Base-by-base conservation (phyloP, 768 basidiomycete genomes). In the Pholiota molesta region DNA sequence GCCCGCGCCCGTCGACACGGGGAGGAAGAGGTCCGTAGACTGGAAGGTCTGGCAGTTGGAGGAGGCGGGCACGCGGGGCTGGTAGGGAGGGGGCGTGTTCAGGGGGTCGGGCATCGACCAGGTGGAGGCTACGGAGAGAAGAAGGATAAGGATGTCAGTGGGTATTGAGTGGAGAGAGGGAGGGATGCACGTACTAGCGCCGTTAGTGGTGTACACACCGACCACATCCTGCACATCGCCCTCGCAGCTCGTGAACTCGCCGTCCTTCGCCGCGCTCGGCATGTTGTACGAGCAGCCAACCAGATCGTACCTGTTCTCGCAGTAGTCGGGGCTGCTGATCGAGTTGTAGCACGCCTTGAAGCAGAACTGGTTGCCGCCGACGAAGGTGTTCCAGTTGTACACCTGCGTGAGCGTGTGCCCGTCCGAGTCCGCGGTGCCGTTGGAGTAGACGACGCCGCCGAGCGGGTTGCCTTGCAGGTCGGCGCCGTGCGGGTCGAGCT, bases 401-500 rank as follows among this genome's bases (percentile, higher is more conserved):
- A 88, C 80, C 68, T 94, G 92, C 11, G 73, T 67, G 72, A 76
- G 79, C 0, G 75, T 73, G 63, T 71, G 72, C 65, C 79, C 81
- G 64, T 81, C 74, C 52, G 65, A 70, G 14, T 79, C 74, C 52
- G 71, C 74, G 67, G 81, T 88, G 9, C 75, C 81, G 61, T 77
- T 87, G 0, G 90, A 86, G 77, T 82, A 94, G 47, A 91, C 60
- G 39, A 92, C 72, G 54, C 85, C 89, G 64, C 92, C 92, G 21
- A 91, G 78, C 3, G 90, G 90, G 76, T 93, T 94, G 11, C 92
- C 92, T 66, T 88, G 86, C 52, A 77, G 57, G 70, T 92, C 91
- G 62, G 90, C 89, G 61, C 91, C 91, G 64, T 89, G 87, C 17
- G 89, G 85, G 73, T 92, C 89, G 53, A 66, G 65, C 56, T 66